These are phyloP conservation scores for Brassica hybrid DNA, from an alignment of 441 rosid genomes.

Conservation along the genomic window DNA sequence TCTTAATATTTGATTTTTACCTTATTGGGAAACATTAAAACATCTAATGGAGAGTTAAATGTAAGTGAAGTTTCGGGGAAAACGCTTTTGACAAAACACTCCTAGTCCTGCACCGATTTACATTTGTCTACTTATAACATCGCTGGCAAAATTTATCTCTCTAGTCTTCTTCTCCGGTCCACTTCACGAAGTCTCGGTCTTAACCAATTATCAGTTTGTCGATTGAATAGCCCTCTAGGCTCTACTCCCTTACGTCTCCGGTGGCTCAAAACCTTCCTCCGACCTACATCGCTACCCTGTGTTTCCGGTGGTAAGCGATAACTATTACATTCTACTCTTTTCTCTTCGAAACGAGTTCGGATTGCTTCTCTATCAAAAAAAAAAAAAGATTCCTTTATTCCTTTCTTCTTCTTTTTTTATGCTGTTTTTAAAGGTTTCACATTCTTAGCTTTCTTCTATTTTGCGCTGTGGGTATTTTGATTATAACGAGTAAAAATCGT, in stretches of 20 bases:
- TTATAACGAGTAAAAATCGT: constrained; percentile 2
- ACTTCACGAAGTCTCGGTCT: constrained; percentile 1
- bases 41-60: no score
- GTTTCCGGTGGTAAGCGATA: constrained; percentile 7
- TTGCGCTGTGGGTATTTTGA: neutral
- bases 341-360: constrained; percentile 18
- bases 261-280: constrained; percentile 7
- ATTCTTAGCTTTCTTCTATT: constrained; percentile 3
- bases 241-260: constrained; percentile 16
- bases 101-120: constrained; percentile 34
- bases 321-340: constrained; percentile 22
- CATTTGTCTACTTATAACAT: neutral
- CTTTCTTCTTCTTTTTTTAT: constrained; percentile 2
- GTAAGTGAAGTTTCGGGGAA: neutral
- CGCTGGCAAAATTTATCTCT: constrained; percentile 12
- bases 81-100: neutral
- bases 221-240: constrained; percentile 1
- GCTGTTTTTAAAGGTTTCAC: constrained; percentile 16
- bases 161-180: neutral
- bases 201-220: neutral
- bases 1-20: neutral
- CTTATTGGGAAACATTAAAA: neutral
- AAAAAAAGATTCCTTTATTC: constrained; percentile 4
- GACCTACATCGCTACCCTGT: constrained; percentile 5
- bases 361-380: neutral